Conservation (phyloP, 306 rosid genomes). For the Senna tora region DNA sequence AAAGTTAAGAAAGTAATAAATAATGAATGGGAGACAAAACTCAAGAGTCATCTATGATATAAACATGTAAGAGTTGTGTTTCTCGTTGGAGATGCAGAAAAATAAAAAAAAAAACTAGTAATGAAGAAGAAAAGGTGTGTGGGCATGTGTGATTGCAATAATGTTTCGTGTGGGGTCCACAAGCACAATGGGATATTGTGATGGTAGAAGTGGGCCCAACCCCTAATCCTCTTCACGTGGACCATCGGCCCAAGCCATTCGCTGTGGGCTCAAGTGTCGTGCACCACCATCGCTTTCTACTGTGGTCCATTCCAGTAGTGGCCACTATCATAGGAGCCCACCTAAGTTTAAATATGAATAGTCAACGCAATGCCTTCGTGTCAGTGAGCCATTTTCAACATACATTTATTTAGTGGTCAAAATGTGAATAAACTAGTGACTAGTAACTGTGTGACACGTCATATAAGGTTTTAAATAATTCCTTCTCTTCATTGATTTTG, state of each 20-base stretch:
- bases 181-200: constrained; percentile 32
- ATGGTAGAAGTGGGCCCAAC: constrained; percentile 22
- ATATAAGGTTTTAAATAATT: too few relatives aligned
- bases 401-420: too few relatives aligned
- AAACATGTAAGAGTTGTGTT: too few relatives aligned
- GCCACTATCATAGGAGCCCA: not conserved
- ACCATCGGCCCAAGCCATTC: constrained; percentile 29
- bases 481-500: too few relatives aligned
- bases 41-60: too few relatives aligned
- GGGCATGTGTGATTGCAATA: not conserved
- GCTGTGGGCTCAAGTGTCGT: constrained; percentile 49
- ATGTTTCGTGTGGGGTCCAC: not conserved
- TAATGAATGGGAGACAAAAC: too few relatives aligned
- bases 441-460: too few relatives aligned
- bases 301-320: constrained; percentile 4
- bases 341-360: not conserved
- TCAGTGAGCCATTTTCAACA: too few relatives aligned
- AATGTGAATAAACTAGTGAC: too few relatives aligned
- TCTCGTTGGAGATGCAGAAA: too few relatives aligned
- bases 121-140: not conserved
- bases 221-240: constrained; percentile 55
- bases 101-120: too few relatives aligned
- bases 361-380: constrained; percentile 29
- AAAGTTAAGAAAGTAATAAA: too few relatives aligned
- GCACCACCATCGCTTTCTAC: constrained; percentile 11